Conservation (phyloP, 257 asterid genomes). For the Echium plantagineum region DNA sequence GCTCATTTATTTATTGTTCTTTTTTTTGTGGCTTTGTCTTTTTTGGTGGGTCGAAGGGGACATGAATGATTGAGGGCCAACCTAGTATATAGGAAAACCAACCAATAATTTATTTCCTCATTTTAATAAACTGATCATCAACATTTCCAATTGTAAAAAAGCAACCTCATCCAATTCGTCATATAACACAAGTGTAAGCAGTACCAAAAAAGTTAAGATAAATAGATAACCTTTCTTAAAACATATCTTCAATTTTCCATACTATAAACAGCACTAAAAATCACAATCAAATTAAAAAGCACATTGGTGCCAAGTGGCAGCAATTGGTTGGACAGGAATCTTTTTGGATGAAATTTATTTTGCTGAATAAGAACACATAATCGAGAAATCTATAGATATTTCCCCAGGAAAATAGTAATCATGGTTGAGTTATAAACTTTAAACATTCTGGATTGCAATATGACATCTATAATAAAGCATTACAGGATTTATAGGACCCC, state of each 20-base stretch:
- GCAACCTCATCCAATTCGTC: conserved; percentile 1
- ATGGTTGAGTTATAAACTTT: not conserved
- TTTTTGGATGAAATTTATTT: not conserved
- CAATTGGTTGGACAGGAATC: not conserved
- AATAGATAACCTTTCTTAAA: conserved; percentile 3
- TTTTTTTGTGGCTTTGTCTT: too few species aligned
- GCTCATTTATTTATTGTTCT: too few species aligned
- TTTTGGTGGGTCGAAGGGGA: too few species aligned
- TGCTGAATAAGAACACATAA: not conserved
- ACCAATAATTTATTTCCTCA: not conserved
- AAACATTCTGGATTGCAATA: conserved; percentile 1
- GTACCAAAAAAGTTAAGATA: not conserved
- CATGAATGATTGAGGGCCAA: too few species aligned
- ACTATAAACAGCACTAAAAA: not conserved
- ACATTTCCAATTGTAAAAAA: conserved; percentile 1
- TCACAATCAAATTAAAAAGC: not conserved
- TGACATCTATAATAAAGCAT: conserved; percentile 2
- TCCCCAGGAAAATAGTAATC: not conserved
- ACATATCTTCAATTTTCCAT: conserved; percentile 1
- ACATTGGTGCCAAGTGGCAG: not conserved
- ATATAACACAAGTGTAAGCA: not conserved
- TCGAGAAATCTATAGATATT: not conserved
- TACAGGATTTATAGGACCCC: not conserved
- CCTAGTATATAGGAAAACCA: not conserved
- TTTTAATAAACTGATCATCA: not conserved